These are phyloP conservation scores for Paecilomyces formosus DNA, from an alignment of 2,329 filamentous ascomycete genomes.

Conservation along the genomic window DNA sequence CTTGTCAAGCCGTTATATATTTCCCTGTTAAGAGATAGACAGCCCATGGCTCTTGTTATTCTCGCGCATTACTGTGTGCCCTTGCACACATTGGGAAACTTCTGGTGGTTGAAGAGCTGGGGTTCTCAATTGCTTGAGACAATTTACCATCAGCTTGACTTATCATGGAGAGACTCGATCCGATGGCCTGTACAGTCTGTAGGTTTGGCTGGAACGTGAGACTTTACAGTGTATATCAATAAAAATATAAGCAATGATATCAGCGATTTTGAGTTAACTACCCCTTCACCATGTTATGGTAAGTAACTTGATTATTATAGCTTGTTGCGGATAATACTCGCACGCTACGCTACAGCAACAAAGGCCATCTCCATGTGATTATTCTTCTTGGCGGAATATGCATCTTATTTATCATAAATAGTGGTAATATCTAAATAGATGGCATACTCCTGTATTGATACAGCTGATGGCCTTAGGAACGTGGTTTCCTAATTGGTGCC, in stretches of 20 bases:
- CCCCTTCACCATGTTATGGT: too few species aligned
- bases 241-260: neutral
- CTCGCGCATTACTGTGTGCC: conserved; percentile 61
- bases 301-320: too few species aligned
- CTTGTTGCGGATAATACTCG: too few species aligned
- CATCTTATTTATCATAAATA: neutral
- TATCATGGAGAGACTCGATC: conserved; percentile 13
- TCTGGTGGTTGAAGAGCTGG: conserved; percentile 64
- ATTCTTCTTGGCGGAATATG: neutral
- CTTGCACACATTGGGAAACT: conserved; percentile 51
- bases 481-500: neutral
- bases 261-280: too few species aligned
- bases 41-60: conserved; percentile 56
- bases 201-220: conserved; percentile 3
- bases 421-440: too few species aligned
- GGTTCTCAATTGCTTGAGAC: conserved; percentile 61
- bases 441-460: too few species aligned
- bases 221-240: neutral
- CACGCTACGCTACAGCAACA: neutral
- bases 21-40: conserved; percentile 51
- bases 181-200: conserved; percentile 17
- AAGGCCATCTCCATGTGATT: neutral
- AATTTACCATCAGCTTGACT: conserved; percentile 27
- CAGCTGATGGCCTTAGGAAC: too few species aligned
- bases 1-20: conserved; percentile 59